These are phyloP conservation scores for Skeletonema menzelii DNA, from an alignment of 108 stramenopile species.

Conservation along the genomic window DNA sequence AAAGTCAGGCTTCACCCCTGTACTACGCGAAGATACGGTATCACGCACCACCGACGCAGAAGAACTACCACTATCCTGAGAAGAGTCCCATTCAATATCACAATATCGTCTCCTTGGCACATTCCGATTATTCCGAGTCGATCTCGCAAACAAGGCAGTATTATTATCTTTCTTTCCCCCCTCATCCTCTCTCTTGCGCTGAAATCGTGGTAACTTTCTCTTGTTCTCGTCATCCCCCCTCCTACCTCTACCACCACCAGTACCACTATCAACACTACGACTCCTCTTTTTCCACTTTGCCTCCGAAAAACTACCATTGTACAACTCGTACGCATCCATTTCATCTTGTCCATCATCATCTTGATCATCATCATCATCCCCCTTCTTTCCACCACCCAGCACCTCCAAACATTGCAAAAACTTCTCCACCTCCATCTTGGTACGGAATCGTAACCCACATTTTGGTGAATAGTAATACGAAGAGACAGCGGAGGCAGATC, in stretches of 20 bases:
- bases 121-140: not conserved
- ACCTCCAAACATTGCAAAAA: not conserved
- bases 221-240: not conserved
- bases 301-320: not conserved
- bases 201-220: not conserved
- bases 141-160: not conserved
- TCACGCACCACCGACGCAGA: not conserved
- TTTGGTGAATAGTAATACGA: not conserved
- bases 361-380: no score
- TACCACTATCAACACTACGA: not conserved
- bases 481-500: no score
- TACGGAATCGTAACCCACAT: not conserved
- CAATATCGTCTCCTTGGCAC: slow-evolving; percentile 1
- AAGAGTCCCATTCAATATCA: slow-evolving; percentile 1
- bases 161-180: not conserved
- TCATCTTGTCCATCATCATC: not conserved
- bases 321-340: not conserved
- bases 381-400: not conserved
- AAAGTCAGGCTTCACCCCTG: not conserved
- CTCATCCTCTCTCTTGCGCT: not conserved
- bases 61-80: not conserved
- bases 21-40: not conserved
- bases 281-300: not conserved
- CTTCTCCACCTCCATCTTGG: not conserved
- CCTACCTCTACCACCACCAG: not conserved